Evolutionary conservation across 257 asterid genomes (phyloP).

Genomic region (Coffea eugenioides): DNA sequence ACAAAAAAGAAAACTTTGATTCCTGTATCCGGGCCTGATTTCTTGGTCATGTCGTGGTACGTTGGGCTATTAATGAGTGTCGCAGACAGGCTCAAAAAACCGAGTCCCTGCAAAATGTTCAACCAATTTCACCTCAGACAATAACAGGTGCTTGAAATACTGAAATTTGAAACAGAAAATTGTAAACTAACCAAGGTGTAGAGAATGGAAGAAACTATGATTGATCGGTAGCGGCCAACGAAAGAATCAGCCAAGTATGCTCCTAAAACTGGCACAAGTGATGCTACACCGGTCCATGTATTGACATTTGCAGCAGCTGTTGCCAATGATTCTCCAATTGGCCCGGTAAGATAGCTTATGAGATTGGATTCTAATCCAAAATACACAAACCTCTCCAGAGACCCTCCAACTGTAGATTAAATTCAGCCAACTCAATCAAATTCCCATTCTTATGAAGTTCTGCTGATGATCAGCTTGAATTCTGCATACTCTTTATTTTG

Average conservation of each 20-base stretch:
- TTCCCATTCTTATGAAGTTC: no score
- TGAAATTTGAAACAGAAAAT: no score
- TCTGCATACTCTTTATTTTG: no score
- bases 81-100: slow-evolving; percentile 31
- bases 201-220: background rate
- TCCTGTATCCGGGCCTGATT: background rate
- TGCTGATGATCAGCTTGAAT: no score
- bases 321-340: background rate
- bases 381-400: background rate
- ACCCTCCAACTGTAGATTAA: background rate
- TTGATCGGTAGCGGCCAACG: background rate
- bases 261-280: background rate
- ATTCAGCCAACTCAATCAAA: background rate
- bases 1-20: slow-evolving; percentile 27
- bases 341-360: background rate
- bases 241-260: background rate
- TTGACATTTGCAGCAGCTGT: background rate
- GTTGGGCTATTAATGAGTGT: background rate
- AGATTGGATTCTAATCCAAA: background rate
- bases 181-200: background rate
- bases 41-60: slow-evolving; percentile 7
- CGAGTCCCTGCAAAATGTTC: slow-evolving; percentile 26
- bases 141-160: no score
- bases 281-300: background rate
- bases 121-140: background rate